These are phyloP conservation scores for Penicillium hesseltinei DNA, from an alignment of 2,329 filamentous ascomycete species.

Conservation along the genomic window DNA sequence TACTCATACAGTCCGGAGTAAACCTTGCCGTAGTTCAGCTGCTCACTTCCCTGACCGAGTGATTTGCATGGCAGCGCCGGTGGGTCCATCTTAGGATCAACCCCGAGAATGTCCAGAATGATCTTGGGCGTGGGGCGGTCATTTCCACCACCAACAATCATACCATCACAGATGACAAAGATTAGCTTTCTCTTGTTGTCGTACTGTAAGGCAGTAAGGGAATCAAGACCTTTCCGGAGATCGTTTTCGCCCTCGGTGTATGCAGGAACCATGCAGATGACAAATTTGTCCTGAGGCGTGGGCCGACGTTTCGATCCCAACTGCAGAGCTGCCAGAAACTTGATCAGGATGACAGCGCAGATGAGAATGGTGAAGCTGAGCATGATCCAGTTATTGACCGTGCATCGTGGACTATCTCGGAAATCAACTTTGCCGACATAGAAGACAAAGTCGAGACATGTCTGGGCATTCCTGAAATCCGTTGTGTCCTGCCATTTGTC, in stretches of 20 bases:
- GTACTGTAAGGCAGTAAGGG: conserved; percentile 88
- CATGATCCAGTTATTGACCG: conserved; percentile 87
- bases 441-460: conserved; percentile 80
- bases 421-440: conserved; percentile 84
- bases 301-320: conserved; percentile 89
- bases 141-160: conserved; percentile 99
- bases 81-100: conserved; percentile 94
- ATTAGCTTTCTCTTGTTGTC: conserved; percentile 98
- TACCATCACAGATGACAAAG: conserved; percentile 90
- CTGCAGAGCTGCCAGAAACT: conserved; percentile 90
- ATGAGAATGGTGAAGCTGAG: conserved; percentile 83
- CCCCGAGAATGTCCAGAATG: conserved; percentile 92
- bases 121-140: conserved; percentile 93
- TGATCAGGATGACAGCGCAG: conserved; percentile 74
- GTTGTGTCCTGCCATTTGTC: conserved; percentile 56
- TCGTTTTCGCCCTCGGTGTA: conserved; percentile 98
- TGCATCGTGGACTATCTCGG: conserved; percentile 70
- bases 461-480: conserved; percentile 63
- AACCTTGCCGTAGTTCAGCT: conserved; percentile 97
- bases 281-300: conserved; percentile 92
- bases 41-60: conserved; percentile 81
- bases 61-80: conserved; percentile 93
- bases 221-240: conserved; percentile 87
- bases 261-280: conserved; percentile 95
- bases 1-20: conserved; percentile 97